Conservation (phyloP, 2,329 filamentous ascomycete genomes). For the Colletotrichum sp. region DNA sequence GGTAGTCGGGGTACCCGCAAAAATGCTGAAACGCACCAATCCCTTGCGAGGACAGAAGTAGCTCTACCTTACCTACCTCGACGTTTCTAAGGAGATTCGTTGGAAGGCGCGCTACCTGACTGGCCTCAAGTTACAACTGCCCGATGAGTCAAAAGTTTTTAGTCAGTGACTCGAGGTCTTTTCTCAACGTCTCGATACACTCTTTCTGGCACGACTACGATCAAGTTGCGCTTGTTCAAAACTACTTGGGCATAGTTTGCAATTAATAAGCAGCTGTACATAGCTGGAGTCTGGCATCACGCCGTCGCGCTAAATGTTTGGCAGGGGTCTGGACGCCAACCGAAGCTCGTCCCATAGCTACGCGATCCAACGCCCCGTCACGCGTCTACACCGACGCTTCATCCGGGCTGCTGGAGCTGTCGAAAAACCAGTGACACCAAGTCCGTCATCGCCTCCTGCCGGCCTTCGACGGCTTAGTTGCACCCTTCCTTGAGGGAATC, state of each 20-base stretch:
- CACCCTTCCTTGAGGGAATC: conserved; percentile 43
- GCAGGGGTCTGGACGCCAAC: conserved; percentile 5
- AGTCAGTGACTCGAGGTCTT: not conserved
- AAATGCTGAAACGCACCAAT: conserved; percentile 1
- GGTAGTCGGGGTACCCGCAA: not conserved
- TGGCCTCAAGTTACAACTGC: not conserved
- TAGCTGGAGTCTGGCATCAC: not conserved
- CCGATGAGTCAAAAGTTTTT: not conserved
- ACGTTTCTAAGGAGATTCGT: not conserved
- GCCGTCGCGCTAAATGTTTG: not conserved
- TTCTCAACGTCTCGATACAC: not conserved
- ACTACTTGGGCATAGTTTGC: not conserved
- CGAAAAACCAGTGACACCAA: not conserved
- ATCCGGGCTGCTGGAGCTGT: not conserved
- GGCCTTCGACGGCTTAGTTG: not conserved
- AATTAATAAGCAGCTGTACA: not conserved
- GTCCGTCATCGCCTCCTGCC: conserved; percentile 6
- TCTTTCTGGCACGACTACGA: not conserved
- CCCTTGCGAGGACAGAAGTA: not conserved
- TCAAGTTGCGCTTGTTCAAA: not conserved
- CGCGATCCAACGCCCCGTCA: conserved; percentile 14
- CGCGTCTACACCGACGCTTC: not conserved
- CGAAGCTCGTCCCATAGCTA: conserved; percentile 10
- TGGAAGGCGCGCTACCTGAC: not conserved
- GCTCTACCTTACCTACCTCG: not conserved